phyloP scores from a whole-genome alignment of 106 monocot genomes.

The Platanthera guangdongensis region DNA sequence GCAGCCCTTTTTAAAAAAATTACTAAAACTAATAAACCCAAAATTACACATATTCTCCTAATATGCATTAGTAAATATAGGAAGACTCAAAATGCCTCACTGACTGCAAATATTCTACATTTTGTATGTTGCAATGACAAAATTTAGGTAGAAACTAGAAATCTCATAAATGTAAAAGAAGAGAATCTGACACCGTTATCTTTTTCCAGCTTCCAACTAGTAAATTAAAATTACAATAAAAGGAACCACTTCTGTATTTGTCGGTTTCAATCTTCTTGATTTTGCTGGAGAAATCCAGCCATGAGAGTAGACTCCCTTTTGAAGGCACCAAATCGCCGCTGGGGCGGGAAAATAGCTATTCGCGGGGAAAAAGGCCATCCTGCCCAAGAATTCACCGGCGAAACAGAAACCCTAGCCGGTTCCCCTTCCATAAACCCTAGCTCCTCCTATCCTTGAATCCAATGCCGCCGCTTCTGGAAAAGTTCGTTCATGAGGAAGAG shows the following conservation, averaged over 20 bases:
- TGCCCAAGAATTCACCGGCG: background rate
- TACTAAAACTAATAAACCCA: too few species aligned
- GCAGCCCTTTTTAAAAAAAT: too few species aligned
- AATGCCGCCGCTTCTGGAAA: slow-evolving; percentile 13
- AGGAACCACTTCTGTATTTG: background rate
- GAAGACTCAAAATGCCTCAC: background rate
- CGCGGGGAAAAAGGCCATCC: slow-evolving; percentile 5
- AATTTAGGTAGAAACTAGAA: background rate
- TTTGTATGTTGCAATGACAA: too few species aligned
- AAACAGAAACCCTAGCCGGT: slow-evolving; percentile 8
- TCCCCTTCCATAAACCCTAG: slow-evolving; percentile 1
- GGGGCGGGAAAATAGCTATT: slow-evolving; percentile 39
- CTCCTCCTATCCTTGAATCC: background rate
- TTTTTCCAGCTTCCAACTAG: background rate
- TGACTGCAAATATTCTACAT: background rate
- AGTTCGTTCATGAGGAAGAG: slow-evolving; percentile 56
- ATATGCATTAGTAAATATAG: background rate
- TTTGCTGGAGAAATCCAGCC: background rate
- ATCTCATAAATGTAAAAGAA: background rate
- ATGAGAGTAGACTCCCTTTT: background rate
- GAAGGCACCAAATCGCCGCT: slow-evolving; percentile 4
- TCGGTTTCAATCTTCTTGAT: background rate
- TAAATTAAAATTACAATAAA: background rate
- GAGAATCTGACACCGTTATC: background rate
- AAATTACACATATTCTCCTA: too few species aligned